Percentiles rank a stretch among this genome's conserved stretches.
These are phyloP conservation scores for Closterium sp. DNA, from an alignment of 139 green algal genomes.

Conservation along the genomic window DNA sequence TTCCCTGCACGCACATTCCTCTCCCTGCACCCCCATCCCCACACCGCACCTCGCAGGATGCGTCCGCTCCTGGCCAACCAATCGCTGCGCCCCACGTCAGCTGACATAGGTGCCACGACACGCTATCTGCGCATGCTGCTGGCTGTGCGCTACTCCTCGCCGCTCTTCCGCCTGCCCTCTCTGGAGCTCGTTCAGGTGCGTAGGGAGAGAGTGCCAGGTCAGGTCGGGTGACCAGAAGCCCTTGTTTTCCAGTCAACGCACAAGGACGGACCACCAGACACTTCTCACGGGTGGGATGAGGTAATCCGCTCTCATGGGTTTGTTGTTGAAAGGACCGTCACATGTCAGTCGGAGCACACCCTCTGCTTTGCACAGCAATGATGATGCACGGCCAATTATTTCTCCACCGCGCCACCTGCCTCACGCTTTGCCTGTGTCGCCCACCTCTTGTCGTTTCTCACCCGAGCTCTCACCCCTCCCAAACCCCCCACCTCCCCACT, in stretches of 20 bases:
- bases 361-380: no score
- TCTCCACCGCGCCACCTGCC: background rate
- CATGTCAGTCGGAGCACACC: background rate
- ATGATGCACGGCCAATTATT: no score
- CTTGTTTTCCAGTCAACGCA: no score
- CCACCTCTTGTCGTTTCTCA: background rate
- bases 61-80: slow-evolving; percentile 21
- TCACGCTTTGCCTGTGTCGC: background rate
- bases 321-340: no score
- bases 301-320: no score
- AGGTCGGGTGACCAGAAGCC: no score
- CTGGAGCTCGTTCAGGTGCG: slow-evolving; percentile 38
- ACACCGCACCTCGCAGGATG: slow-evolving; percentile 26
- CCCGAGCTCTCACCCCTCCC: background rate
- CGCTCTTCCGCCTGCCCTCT: slow-evolving; percentile 73
- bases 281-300: no score
- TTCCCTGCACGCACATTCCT: background rate
- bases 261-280: no score
- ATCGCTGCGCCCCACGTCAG: slow-evolving; percentile 6
- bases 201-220: no score
- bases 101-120: slow-evolving; percentile 21
- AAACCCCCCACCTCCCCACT: no score
- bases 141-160: slow-evolving; percentile 56
- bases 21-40: background rate
- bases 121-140: slow-evolving; percentile 40